These are phyloP conservation scores for Linum usitatissimum DNA, from an alignment of 345 rosid species.

Conservation along the genomic window DNA sequence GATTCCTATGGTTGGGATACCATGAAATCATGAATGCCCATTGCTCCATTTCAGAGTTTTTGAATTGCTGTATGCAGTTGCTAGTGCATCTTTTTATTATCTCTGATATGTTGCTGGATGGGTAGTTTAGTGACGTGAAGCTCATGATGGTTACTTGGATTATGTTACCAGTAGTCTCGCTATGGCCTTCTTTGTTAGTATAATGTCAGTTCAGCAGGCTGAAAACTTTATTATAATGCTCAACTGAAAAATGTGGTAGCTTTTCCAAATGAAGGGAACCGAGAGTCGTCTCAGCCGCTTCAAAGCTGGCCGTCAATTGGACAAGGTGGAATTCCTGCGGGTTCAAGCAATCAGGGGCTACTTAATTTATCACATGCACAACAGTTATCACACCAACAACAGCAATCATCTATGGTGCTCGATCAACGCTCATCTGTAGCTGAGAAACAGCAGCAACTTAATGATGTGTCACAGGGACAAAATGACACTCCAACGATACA, in stretches of 20 bases:
- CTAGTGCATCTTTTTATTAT: too few species aligned
- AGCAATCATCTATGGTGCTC: conserved; percentile 23
- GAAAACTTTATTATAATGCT: background rate
- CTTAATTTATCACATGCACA: conserved; percentile 23
- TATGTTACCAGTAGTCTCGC: background rate
- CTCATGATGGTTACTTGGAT: background rate
- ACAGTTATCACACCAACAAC: conserved; percentile 38
- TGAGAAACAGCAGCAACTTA: conserved; percentile 36
- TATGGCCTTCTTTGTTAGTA: too few species aligned
- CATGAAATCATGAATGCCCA: too few species aligned
- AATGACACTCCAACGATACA: conserved; percentile 26
- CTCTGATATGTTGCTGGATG: background rate
- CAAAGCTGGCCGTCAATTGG: conserved; percentile 35
- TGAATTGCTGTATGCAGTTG: too few species aligned
- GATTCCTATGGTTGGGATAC: too few species aligned
- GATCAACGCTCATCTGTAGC: conserved; percentile 32
- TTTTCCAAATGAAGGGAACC: conserved; percentile 38
- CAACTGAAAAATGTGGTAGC: conserved; percentile 16
- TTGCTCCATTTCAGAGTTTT: too few species aligned
- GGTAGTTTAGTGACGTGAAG: background rate
- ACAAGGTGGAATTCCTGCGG: conserved; percentile 35
- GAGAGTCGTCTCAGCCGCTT: conserved; percentile 31
- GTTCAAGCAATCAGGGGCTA: conserved; percentile 32
- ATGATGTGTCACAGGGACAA: conserved; percentile 27
- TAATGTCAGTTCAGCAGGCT: too few species aligned